Conservation (phyloP, 129 eudicot species). For the Flaveria linearis region DNA sequence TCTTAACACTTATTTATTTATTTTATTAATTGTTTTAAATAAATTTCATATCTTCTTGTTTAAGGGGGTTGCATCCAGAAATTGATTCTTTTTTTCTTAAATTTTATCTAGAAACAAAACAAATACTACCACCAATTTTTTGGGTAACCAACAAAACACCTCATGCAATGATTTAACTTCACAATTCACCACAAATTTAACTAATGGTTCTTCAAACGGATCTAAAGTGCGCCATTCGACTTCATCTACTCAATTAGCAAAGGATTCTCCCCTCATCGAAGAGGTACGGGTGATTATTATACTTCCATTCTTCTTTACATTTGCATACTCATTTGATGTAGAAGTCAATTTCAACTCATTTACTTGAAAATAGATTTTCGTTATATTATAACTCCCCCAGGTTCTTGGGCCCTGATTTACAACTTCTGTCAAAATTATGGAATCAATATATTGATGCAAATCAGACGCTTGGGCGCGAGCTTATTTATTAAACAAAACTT, state of each 20-base stretch:
- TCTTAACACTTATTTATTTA: too few species aligned
- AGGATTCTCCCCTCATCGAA: conserved; percentile 66
- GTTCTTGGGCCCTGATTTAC: too few species aligned
- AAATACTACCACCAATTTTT: conserved; percentile 17
- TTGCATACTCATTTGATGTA: not conserved
- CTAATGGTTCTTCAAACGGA: conserved; percentile 67
- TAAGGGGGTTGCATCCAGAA: conserved; percentile 52
- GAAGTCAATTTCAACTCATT: too few species aligned
- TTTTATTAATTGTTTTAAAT: too few species aligned
- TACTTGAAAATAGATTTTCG: too few species aligned
- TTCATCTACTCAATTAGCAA: conserved; percentile 62
- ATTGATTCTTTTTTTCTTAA: conserved; percentile 35
- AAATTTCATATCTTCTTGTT: conserved; percentile 61
- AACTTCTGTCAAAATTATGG: too few species aligned
- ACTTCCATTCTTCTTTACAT: conserved; percentile 16
- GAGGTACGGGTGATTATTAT: conserved; percentile 58
- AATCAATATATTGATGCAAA: too few species aligned
- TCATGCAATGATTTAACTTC: conserved; percentile 70
- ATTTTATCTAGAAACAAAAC: not conserved
- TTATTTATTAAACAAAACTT: not conserved
- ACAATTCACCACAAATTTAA: conserved; percentile 50
- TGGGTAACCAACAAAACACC: conserved; percentile 51
- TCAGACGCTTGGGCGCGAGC: not conserved
- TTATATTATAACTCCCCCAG: too few species aligned
- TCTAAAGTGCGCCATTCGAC: conserved; percentile 49